Evolutionary conservation across 768 basidiomycete genomes (phyloP), one percentile per base, ranked within the genome.

Genomic region (Exsudoporus frostii): DNA sequence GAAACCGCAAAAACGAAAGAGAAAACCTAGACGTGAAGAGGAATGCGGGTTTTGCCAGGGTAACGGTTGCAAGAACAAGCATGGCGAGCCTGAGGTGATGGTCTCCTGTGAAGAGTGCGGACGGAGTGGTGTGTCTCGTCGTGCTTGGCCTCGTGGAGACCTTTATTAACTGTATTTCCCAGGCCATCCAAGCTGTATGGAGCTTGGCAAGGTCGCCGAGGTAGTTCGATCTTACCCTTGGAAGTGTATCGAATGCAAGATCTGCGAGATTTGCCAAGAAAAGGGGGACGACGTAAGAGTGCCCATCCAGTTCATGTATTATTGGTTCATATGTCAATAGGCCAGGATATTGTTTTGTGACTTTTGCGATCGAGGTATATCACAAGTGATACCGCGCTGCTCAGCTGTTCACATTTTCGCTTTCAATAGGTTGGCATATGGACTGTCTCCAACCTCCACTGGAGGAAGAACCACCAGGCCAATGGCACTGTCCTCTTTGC

Each of bases 201-300:
- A 86, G 58, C 77, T 85, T 30, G 71, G 74, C 40, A 74, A 77
- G 46, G 76, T 89, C 45, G 78, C 77, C 17, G 78, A 83, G 37
- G 74, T 78, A n/a, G 74, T 94, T 46, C 76, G 78, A 51, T 76
- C 78, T 25, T 95, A 95, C 67, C 74, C 79, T 15, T 98, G 95
- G 95, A 81, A 81, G 55, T 98, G 95, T 66, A 79, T 84, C 33
- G 91, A 94, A 59, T 97, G 95, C 75, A 97, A 96, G 75, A 85
- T 76, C 52, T 98, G 95, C 68, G 91, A 94, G 73, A 75, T 92
- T 51, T 98, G 95, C 66, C 72, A 79, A 41, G 74, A 83, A 62
- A 93, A 94, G 65, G 91, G 89, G 20, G 88, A 92, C 70, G 92
- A 94, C 71, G 95, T 96, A 72, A 73, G 92, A 76, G 3, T 29